phyloP scores from a whole-genome alignment of 2,329 filamentous ascomycete genomes.

The Xylariales sp. region DNA sequence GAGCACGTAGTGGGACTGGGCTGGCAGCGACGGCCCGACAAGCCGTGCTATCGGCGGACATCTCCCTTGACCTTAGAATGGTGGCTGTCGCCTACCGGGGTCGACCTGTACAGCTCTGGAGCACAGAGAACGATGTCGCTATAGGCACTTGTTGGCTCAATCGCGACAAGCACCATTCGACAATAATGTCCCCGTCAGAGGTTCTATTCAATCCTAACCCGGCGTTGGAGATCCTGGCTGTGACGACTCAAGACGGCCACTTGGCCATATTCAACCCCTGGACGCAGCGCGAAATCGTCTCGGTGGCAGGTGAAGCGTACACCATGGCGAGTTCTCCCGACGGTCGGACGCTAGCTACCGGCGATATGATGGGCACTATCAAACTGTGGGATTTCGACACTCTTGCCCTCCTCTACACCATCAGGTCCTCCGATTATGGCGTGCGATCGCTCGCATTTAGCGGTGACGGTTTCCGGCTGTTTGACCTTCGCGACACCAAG shows the following conservation, averaged over 20 bases:
- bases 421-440: neutral
- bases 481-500: neutral
- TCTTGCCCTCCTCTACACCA: neutral
- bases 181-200: neutral
- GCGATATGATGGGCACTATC: neutral
- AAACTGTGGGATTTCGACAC: slow-evolving; percentile 1
- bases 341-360: neutral
- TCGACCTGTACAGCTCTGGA: neutral
- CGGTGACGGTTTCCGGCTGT: neutral
- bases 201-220: neutral
- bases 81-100: neutral
- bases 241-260: neutral
- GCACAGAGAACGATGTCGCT: neutral
- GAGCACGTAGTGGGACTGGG: too few relatives aligned
- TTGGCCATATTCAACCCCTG: slow-evolving; percentile 1
- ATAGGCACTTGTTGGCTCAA: neutral
- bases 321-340: neutral
- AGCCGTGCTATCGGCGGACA: neutral
- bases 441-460: neutral
- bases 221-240: neutral
- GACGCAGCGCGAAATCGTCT: neutral
- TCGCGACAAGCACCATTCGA: neutral
- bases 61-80: neutral
- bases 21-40: too few relatives aligned
- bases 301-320: too few relatives aligned